Evolutionary conservation across 176 grass and related monocot genomes (phyloP), one percentile per base, ranked within the genome.

Genomic region (Zoysia pacifica): DNA sequence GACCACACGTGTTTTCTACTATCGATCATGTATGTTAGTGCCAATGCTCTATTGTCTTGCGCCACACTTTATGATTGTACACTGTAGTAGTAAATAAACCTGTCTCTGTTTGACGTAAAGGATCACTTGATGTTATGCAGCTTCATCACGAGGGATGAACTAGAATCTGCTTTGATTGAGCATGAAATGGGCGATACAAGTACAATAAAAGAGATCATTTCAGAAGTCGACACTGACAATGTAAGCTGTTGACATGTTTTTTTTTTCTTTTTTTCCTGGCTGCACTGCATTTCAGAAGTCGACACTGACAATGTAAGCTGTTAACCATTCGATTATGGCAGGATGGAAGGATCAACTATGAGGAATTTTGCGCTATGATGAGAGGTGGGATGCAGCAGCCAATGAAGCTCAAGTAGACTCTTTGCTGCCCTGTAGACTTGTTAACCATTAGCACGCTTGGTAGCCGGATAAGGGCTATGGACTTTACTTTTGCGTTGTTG

Each of bases 311-410:
- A 45, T 6, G 44, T 45, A 45, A 45, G 44, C 44, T 45, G 6
- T 45, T 45, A 28, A 41, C 78, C 20, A 85, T 88, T 46, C 85
- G n/a, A 48, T 55, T 83, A 62, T 69, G 12, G 62, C 56, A 97
- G 96, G 96, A 99, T 84, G 96, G 96, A 72, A 92, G 93, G 71
- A 99, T 99, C 10, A 99, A 99, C 81, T 99, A 99, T 4, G 92
- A 95, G 28, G 96, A 99, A 71, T 99, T 99, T 82, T 94, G 93
- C 3, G 81, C 96, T n/a, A 99, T 99, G 96, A 99, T 99, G 96
- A 95, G 86, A 89, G 88, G 92, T 38, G 96, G 92, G 48, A 59
- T 86, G 5, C 96, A 91, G 83, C 92, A 93, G 77, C 96, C 96
- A 18, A 75, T 87, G 63, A 91, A 72, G 81, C 95, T 94, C 28